These are phyloP conservation scores for Trichophyton rubrum DNA, from an alignment of 2,329 filamentous ascomycete genomes.

Conservation along the genomic window DNA sequence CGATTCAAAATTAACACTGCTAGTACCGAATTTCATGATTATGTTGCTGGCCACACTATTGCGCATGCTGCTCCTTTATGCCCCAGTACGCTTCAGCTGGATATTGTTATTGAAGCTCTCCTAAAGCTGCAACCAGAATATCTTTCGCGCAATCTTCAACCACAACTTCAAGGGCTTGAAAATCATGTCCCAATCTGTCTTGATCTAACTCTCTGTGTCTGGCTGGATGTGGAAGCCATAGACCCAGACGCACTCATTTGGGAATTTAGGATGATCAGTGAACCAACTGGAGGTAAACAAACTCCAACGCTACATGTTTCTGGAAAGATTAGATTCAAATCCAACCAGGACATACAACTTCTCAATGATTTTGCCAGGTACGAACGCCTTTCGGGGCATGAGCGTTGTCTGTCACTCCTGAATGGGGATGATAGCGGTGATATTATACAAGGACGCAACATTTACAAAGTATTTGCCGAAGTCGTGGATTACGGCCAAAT, in stretches of 20 bases:
- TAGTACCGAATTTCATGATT: constrained; percentile 3
- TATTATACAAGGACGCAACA: constrained; percentile 8
- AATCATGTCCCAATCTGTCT: constrained; percentile 6
- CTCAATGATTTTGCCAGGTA: constrained; percentile 5
- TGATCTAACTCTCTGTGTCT: constrained; percentile 3
- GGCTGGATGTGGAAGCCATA: constrained; percentile 3
- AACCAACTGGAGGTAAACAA: neutral
- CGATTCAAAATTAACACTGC: constrained; percentile 6
- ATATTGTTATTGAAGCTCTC: constrained; percentile 8
- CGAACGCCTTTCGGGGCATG: constrained; percentile 5
- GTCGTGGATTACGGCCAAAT: constrained; percentile 17
- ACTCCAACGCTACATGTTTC: neutral
- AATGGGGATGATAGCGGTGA: constrained; percentile 4
- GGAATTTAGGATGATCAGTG: constrained; percentile 5
- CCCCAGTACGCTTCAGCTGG: constrained; percentile 4
- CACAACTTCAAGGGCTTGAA: constrained; percentile 5
- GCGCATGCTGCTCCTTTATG: constrained; percentile 6
- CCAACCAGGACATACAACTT: neutral
- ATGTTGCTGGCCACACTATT: constrained; percentile 4
- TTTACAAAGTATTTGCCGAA: constrained; percentile 13
- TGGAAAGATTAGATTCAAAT: constrained; percentile 3
- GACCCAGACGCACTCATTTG: neutral
- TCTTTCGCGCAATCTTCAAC: neutral
- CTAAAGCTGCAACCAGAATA: constrained; percentile 3
- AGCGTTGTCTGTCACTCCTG: constrained; percentile 2